A percentile compares a stretch with the other conserved stretches of the same genome.
Evolutionary conservation across 257 asterid species (phyloP).

Genomic region (Ilex asprella): DNA sequence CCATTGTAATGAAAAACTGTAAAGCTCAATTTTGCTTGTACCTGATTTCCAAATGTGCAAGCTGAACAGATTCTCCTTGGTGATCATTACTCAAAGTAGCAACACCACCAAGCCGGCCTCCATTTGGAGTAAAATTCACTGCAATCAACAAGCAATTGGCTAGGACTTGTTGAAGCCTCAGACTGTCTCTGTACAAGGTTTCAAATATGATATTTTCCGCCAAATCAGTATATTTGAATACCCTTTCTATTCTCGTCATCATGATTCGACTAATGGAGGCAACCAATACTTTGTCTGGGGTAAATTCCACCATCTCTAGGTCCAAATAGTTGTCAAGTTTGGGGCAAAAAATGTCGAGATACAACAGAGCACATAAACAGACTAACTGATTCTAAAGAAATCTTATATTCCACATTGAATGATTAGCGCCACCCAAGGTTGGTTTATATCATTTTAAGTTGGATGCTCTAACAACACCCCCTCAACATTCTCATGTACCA

Average conservation of each 20-base stretch:
- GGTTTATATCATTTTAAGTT: no score
- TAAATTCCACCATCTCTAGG: constrained; percentile 88
- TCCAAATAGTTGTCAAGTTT: constrained; percentile 58
- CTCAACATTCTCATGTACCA: no score
- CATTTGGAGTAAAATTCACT: constrained; percentile 55
- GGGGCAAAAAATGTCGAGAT: background rate
- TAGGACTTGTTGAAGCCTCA: constrained; percentile 85
- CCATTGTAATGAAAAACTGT: background rate
- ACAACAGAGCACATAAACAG: no score
- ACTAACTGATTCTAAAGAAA: no score
- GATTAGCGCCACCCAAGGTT: no score
- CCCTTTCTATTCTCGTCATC: constrained; percentile 76
- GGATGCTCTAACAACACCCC: no score
- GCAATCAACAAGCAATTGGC: constrained; percentile 64
- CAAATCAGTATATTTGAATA: constrained; percentile 49
- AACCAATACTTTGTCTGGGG: constrained; percentile 65
- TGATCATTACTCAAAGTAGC: constrained; percentile 54
- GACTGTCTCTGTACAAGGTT: constrained; percentile 68
- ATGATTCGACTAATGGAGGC: constrained; percentile 86
- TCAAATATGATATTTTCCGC: constrained; percentile 41
- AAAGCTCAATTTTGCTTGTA: constrained; percentile 2
- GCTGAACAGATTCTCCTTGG: constrained; percentile 73
- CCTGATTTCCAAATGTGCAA: constrained; percentile 84
- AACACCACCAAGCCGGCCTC: constrained; percentile 63
- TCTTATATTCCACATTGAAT: no score